Evolutionary conservation across 192 early-diverging fungal genomes (phyloP).

Genomic region (Anaeromyces robustus): DNA sequence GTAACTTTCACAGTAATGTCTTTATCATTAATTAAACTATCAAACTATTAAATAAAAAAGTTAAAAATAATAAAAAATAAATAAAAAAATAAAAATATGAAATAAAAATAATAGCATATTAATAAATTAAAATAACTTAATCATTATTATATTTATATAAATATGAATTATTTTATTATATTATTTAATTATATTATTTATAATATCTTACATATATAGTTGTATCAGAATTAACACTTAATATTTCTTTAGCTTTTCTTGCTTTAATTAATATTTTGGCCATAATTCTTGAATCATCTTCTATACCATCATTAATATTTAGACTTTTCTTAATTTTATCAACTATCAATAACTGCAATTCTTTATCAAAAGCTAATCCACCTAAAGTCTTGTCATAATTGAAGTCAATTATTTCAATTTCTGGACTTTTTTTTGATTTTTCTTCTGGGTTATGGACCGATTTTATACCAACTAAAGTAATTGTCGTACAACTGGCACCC

Average conservation of each 20-base stretch:
- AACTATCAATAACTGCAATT: constrained; percentile 64
- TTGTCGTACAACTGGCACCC: constrained; percentile 86
- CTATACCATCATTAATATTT: constrained; percentile 27
- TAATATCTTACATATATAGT: constrained; percentile 28
- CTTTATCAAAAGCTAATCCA: constrained; percentile 70
- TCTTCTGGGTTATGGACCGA: neutral
- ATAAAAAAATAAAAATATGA: too few species aligned
- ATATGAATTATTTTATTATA: too few species aligned
- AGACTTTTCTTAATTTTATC: constrained; percentile 33
- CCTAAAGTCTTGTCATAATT: constrained; percentile 74
- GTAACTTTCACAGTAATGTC: constrained; percentile 71
- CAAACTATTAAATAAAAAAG: constrained; percentile 20
- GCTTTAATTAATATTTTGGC: constrained; percentile 80
- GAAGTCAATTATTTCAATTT: constrained; percentile 67
- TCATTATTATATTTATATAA: too few species aligned
- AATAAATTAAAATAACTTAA: too few species aligned
- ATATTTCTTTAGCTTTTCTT: constrained; percentile 84
- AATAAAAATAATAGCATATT: too few species aligned
- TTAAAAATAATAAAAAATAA: too few species aligned
- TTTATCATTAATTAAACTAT: constrained; percentile 67
- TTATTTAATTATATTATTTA: too few species aligned
- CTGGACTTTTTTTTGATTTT: neutral
- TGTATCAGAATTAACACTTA: constrained; percentile 85
- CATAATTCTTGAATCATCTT: constrained; percentile 63
- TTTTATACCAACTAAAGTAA: constrained; percentile 47